Base-by-base conservation (phyloP, 2,329 filamentous ascomycete genomes). In the Anisogramma anomala region DNA sequence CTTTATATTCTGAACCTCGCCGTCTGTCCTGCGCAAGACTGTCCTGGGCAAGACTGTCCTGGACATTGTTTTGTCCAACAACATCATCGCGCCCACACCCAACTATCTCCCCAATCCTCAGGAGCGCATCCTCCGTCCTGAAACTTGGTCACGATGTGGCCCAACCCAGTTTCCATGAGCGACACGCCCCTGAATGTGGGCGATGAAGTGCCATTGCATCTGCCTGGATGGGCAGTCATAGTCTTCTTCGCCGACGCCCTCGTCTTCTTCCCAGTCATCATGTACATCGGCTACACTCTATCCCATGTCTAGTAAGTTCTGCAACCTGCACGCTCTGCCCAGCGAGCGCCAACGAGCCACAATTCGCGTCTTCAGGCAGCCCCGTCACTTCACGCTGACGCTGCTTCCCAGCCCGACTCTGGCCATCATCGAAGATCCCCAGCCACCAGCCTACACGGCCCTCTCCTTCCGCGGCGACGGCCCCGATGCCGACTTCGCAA, bases 391-490 rank as follows among this genome's bases (percentile, higher is more conserved):
- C 52, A n/a, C n/a, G n/a, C n/a, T n/a, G n/a, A n/a, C n/a, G n/a
- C n/a, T n/a, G n/a, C 27, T 30, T 6, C 14, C 27, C 27, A 30
- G 27, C 27, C 66, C 71, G 33, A 65, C 69, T 41, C 65, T 77
- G 46, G 69, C 72, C 55, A 74, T 75, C 47, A 58, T 77, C 50
- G 73, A 77, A 52, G 69, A 77, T 58, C 71, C 74, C 38, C 66
- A 66, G 26, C 68, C 71, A 36, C 70, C 72, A 4, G 63, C 65
- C 20, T 77, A 76, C 58, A 67, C 72, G 42, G 65, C 70, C 38
- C 56, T 77, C 33, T 55, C 66, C 33, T 57, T 67, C 9, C 52
- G 60, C 39, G n/a, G 13, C 39, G 53, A 48, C 45, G 57, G 63
- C 43, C 58, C 58, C 30, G 48, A 52, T 32, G 50, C 59, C 48